Base-by-base conservation (phyloP, 1,284 basidiomycete genomes). In the Laetiporus sulphureus region DNA sequence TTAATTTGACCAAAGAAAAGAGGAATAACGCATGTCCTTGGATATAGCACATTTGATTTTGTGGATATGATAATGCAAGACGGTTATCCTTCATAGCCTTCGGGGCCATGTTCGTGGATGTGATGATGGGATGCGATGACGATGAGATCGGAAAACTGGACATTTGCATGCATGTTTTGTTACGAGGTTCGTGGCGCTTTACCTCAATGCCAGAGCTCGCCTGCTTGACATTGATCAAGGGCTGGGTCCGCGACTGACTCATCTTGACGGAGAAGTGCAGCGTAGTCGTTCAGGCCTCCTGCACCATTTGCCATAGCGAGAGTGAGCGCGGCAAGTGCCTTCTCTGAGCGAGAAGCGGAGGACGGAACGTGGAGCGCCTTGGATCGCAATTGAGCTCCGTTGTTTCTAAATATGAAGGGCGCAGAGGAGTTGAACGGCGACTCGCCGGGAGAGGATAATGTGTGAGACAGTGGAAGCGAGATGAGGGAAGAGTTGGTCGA, bases 271-370 rank as follows among this genome's bases (percentile, higher is more conserved):
- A 68, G 69, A 32, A 82, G 62, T 6, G 71, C 68, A 42, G 68
- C 65, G 47, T 84, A 85, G 53, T 85, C 82, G 42, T 65, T 73
- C 31, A 85, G 60, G 32, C 79, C 71, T 3, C 75, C 79, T n/a
- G 81, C 79, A 25, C 82, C 83, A 48, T 75, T 83, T 5, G 79
- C 79, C 56, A 85, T 68, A 12, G 78, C 80, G 4, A 85, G 61
- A 36, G 66, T 71, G 15, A 84, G 64, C 12, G 75, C 78, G 18
- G 73, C 77, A 35, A 84, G 63, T n/a, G 73, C 73, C 52, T 77
- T 80, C 45, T 82, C 79, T 11, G 71, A 65, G 32, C 65, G 64
- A 29, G 71, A 65, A 10, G 71, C 48, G 6, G 50, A 45, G 19
- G 50, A 49, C 29, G 51, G 48, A 16, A 47, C 30, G 34, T 41